Conservation (phyloP, 331 rosid species). For the Quercus lobata region DNA sequence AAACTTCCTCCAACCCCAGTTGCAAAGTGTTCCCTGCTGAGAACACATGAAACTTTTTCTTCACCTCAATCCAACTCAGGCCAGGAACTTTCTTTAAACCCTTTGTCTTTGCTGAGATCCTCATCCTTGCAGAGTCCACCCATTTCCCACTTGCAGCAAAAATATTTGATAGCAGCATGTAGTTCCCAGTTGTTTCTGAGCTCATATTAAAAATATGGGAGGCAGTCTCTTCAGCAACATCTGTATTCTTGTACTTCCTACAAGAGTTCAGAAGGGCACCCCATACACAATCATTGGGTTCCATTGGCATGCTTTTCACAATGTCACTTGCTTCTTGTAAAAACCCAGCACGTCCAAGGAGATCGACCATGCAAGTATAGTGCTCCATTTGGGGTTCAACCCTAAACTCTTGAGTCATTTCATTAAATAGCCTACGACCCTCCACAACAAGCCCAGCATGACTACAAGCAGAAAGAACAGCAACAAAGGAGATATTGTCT, state of each 20-base stretch:
- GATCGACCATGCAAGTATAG: conserved; percentile 86
- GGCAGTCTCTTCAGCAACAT: conserved; percentile 53
- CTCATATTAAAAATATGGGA: conserved; percentile 34
- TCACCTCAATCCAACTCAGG: conserved; percentile 84
- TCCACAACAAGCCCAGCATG: conserved; percentile 64
- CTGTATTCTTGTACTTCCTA: conserved; percentile 52
- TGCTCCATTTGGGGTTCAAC: conserved; percentile 73
- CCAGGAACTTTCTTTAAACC: conserved; percentile 70
- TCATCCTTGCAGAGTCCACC: conserved; percentile 75
- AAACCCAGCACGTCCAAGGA: conserved; percentile 80
- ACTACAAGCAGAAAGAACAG: conserved; percentile 81
- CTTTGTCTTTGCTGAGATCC: conserved; percentile 56
- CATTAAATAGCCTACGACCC: conserved; percentile 49
- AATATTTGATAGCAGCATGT: conserved; percentile 77
- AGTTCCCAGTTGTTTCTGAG: conserved; percentile 52
- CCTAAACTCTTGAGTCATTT: conserved; percentile 47
- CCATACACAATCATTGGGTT: conserved; percentile 77
- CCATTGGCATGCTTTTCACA: conserved; percentile 60
- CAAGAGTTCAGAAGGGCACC: conserved; percentile 79
- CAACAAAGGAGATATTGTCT: conserved; percentile 62
- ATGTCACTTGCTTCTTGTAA: conserved; percentile 67
- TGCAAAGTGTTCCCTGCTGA: conserved; percentile 51
- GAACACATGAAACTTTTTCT: conserved; percentile 56
- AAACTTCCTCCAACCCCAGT: conserved; percentile 37
- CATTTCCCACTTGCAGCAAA: conserved; percentile 77